These are phyloP conservation scores for Daldinia childiae DNA, from an alignment of 495 filamentous ascomycete genomes.

Conservation along the genomic window DNA sequence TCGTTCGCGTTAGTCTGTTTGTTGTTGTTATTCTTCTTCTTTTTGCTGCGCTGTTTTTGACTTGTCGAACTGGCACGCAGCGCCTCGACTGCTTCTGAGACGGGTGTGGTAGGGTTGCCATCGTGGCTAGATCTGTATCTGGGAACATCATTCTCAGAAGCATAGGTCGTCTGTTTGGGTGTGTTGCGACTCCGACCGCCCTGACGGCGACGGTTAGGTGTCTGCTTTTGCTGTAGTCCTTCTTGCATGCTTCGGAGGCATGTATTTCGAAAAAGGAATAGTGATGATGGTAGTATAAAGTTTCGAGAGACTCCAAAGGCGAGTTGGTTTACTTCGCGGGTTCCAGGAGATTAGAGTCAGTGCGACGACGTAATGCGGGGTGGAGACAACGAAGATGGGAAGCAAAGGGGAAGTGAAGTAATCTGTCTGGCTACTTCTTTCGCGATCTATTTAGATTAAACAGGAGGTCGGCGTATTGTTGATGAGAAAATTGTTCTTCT, in stretches of 20 bases:
- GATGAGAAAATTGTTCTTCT: conserved; percentile 9
- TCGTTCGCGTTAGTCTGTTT: conserved; percentile 42
- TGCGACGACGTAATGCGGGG: conserved; percentile 38
- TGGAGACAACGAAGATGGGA: conserved; percentile 21
- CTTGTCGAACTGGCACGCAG: conserved; percentile 45
- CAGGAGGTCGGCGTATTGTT: conserved; percentile 26
- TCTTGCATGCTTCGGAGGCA: conserved; percentile 45
- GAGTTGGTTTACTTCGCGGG: background rate
- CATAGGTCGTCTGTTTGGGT: conserved; percentile 54
- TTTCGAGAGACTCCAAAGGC: conserved; percentile 6
- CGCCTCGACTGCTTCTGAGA: background rate
- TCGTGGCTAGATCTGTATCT: conserved; percentile 28
- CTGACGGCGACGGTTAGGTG: conserved; percentile 54
- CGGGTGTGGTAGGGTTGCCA: conserved; percentile 51
- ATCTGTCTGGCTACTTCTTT: background rate
- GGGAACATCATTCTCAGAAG: conserved; percentile 60
- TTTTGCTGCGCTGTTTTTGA: conserved; percentile 46
- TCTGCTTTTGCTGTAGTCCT: conserved; percentile 45
- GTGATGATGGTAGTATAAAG: conserved; percentile 18
- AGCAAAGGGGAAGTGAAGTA: background rate
- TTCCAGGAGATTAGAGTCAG: conserved; percentile 25
- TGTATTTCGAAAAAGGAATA: conserved; percentile 27
- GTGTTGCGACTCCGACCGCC: conserved; percentile 49
- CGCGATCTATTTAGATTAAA: conserved; percentile 3
- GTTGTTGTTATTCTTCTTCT: conserved; percentile 38